phyloP scores from a whole-genome alignment of 768 basidiomycete species.

The Udeniomyces megalosporus region DNA sequence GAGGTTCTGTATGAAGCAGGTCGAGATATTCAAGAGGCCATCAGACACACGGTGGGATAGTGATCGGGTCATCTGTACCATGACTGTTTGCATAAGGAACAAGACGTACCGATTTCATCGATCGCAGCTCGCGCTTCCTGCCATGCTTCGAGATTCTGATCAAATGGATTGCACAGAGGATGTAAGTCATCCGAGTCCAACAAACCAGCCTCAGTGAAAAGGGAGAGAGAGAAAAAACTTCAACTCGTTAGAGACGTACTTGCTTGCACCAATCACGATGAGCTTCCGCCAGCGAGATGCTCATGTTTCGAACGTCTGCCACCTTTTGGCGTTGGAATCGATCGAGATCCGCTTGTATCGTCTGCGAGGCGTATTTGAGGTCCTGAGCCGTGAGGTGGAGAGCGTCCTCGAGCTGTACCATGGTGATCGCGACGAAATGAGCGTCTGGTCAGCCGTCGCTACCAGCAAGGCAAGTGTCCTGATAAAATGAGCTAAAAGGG shows the following conservation, averaged over 20 bases:
- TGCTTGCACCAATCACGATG: constrained; percentile 96
- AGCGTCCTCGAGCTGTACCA: constrained; percentile 80
- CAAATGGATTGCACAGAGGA: not conserved
- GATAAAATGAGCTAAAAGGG: not conserved
- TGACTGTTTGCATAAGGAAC: too few species aligned
- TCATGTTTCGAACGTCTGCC: constrained; percentile 85
- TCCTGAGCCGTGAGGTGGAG: constrained; percentile 82
- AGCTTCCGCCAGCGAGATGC: constrained; percentile 69
- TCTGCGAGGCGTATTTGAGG: constrained; percentile 86
- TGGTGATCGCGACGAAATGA: not conserved
- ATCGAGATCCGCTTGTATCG: constrained; percentile 93
- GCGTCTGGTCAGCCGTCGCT: not conserved
- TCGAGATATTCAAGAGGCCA: too few species aligned
- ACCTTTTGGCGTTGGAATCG: constrained; percentile 98
- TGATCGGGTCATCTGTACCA: too few species aligned
- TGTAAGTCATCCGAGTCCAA: constrained; percentile 12
- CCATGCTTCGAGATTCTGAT: constrained; percentile 93
- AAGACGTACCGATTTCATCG: constrained; percentile 50
- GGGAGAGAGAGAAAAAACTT: not conserved
- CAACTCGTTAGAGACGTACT: constrained; percentile 35
- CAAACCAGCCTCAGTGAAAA: not conserved
- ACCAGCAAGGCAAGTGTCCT: not conserved
- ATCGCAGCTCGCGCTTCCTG: constrained; percentile 88
- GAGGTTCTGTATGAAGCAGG: too few species aligned
- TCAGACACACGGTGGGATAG: too few species aligned